Conservation (phyloP, 2,329 filamentous ascomycete genomes). For the Colletotrichum sp. region DNA sequence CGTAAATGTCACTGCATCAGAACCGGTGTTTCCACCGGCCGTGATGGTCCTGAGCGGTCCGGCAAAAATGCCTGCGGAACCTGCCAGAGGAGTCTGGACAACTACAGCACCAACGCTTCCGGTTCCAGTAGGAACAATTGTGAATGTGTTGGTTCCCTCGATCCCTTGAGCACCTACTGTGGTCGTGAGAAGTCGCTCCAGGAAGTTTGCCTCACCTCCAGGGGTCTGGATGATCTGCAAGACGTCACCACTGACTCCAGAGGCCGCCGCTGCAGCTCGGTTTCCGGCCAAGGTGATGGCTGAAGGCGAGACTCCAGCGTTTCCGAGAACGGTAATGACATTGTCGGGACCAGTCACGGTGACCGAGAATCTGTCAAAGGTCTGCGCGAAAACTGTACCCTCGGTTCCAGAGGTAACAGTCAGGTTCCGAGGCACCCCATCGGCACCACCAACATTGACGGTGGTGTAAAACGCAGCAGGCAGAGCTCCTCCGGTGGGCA, state of each 20-base stretch:
- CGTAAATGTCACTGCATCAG: neutral
- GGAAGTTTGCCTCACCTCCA: neutral
- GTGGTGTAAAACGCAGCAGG: neutral
- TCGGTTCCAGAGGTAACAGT: slow-evolving; percentile 1
- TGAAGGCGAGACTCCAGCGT: neutral
- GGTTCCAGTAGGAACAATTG: neutral
- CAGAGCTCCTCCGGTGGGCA: neutral
- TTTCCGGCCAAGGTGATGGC: neutral
- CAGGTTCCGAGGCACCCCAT: slow-evolving; percentile 8
- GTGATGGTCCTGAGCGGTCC: slow-evolving; percentile 9
- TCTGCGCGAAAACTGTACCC: slow-evolving; percentile 2
- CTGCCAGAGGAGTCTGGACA: neutral
- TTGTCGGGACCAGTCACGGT: slow-evolving; percentile 5
- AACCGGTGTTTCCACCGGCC: neutral
- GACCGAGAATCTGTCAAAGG: slow-evolving; percentile 7
- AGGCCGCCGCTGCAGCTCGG: neutral
- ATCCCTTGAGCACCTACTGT: neutral
- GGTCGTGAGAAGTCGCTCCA: neutral
- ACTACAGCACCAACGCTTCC: slow-evolving; percentile 5
- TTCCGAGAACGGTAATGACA: slow-evolving; percentile 6
- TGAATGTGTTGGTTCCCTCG: neutral
- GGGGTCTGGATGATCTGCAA: slow-evolving; percentile 11
- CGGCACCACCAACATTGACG: slow-evolving; percentile 1
- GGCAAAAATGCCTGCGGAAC: neutral
- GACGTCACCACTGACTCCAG: neutral